Evolutionary conservation across 495 filamentous ascomycete genomes (phyloP), one percentile per base, ranked within the genome.

Genomic region (Lasiosphaeria hispida): DNA sequence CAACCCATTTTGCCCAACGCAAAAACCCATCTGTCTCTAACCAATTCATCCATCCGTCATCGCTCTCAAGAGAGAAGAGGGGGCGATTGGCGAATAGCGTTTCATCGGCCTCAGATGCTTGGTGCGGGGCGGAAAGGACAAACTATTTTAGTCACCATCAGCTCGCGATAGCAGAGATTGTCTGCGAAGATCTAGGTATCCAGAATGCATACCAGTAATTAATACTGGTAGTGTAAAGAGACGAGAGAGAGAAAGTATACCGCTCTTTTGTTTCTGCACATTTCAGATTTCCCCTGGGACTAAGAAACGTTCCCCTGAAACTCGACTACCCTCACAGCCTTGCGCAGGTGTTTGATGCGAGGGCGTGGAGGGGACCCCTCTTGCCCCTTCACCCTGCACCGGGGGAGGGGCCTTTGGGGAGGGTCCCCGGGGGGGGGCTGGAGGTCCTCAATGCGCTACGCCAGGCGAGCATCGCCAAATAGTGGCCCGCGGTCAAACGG

Each of bases 321-420:
- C 53, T 37, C 43, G 19, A 13, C 19, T 4, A 42, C 53, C 42
- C 36, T 48, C 41, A 55, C 52, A 44, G 52, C 39, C 52, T 55
- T 55, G 52, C 11, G 18, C 40, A 11, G 33, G 40, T 36, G 53
- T 55, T 55, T 55, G 53, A 55, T 55, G 53, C 53, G 53, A 55
- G 42, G 23, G 23, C n/a, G n/a, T n/a, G n/a, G n/a, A n/a, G n/a
- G n/a, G n/a, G n/a, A n/a, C n/a, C n/a, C n/a, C n/a, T n/a, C n/a
- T n/a, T n/a, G 23, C 23, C 23, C 23, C 23, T 30, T 30, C 23
- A 30, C 23, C 23, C 23, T 30, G 5, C 23, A 30, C 23, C 23
- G 2, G 23, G 2, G 23, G 23, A 30, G 23, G 23, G 23, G 23
- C 23, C 23, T 30, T 30, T 30, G 23, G 23, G 23, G 23, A 30